These are phyloP conservation scores for Neckera pumila DNA, from an alignment of 225 moss, liverwort and hornwort species.

Conservation along the genomic window DNA sequence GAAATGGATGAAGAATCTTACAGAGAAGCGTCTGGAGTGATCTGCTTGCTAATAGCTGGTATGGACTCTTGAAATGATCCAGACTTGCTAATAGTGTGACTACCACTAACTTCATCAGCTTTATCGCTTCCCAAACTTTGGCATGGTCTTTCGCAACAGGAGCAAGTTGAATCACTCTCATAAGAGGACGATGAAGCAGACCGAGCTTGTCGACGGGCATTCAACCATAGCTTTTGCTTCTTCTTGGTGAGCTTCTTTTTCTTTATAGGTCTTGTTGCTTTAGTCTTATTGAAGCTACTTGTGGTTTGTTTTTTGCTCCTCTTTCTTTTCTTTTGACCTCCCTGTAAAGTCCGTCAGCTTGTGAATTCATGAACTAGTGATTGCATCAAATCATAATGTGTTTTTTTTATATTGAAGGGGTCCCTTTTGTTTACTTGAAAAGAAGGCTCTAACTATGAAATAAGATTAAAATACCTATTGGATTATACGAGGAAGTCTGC, in stretches of 20 bases:
- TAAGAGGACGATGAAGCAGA: neutral
- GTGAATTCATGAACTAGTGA: neutral
- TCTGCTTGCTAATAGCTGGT: neutral
- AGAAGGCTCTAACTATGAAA: neutral
- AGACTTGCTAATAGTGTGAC: constrained; percentile 5
- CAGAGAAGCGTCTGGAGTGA: constrained; percentile 14
- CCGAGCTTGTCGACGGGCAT: neutral
- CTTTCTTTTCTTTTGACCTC: neutral
- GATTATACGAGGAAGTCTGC: rapidly evolving
- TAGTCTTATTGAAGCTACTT: neutral
- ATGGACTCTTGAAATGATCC: constrained; percentile 29
- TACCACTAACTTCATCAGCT: neutral
- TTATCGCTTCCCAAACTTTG: neutral
- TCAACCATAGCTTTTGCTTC: neutral
- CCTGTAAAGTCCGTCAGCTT: neutral
- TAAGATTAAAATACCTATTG: neutral
- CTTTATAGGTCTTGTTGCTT: neutral
- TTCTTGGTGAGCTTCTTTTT: neutral
- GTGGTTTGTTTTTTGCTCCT: neutral
- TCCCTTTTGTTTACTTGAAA: neutral
- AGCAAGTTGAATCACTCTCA: constrained; percentile 5
- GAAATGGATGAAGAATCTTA: neutral
- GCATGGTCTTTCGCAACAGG: neutral
- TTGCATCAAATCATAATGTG: neutral
- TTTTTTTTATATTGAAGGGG: rapidly evolving